Evolutionary conservation across 805 yeast genomes (phyloP).

Genomic region (Zygoascus tannicola): DNA sequence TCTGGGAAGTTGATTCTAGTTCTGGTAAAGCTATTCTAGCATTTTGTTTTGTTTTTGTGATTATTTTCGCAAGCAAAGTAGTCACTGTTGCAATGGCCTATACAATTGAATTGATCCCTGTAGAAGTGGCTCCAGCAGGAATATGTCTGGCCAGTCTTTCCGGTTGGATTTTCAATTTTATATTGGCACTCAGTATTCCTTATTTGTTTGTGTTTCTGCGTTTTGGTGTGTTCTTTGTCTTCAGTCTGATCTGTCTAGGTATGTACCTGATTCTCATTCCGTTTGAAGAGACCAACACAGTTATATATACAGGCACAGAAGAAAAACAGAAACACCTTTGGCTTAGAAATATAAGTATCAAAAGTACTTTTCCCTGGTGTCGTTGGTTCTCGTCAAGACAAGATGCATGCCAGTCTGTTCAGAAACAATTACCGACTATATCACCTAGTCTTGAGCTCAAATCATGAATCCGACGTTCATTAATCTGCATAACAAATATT

Average conservation of each 20-base stretch:
- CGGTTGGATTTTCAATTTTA: constrained; percentile 7
- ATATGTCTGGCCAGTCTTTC: constrained; percentile 6
- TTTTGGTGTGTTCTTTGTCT: constrained; percentile 4
- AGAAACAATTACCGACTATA: no score
- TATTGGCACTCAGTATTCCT: constrained; percentile 5
- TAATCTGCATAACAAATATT: no score
- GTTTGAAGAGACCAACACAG: constrained; percentile 4
- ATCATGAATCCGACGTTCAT: no score
- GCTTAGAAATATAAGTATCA: no score
- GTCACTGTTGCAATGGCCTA: constrained; percentile 10
- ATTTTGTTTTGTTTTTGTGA: constrained; percentile 9
- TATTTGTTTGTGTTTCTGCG: constrained; percentile 4
- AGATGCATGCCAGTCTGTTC: no score
- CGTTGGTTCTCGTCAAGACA: no score
- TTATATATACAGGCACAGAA: no score
- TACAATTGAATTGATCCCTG: constrained; percentile 9
- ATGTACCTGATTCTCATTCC: background rate
- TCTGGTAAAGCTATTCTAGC: constrained; percentile 7
- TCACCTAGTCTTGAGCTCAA: no score
- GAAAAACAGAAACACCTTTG: no score
- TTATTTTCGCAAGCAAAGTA: constrained; percentile 4
- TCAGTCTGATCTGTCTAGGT: background rate
- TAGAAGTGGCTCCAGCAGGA: constrained; percentile 2
- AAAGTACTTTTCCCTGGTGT: no score
- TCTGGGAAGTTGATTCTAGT: background rate